Evolutionary conservation across 768 basidiomycete species (phyloP), one percentile per base, ranked within the genome.

Genomic region (Boletellus emodensis): DNA sequence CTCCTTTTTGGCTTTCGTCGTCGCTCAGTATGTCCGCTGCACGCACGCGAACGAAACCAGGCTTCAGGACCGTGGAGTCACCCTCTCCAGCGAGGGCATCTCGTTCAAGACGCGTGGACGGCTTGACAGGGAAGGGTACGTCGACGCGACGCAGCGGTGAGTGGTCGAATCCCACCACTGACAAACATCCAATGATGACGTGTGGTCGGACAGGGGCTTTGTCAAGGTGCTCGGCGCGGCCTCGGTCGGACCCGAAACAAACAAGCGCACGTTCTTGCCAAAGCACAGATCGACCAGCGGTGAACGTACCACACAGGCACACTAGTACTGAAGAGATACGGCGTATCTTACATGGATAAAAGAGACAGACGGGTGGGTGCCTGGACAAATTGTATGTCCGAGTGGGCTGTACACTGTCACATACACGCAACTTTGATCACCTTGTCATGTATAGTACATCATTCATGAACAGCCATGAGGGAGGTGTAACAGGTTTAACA

Each of bases 61-160:
- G 40, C 68, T 88, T 42, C 80, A 83, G 63, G 68, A 69, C 10
- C 74, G 71, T 53, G 86, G 86, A 8, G 68, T 82, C 43, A 67
- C 79, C 28, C 65, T 88, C 40, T 81, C 84, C 1, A 65, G 72
- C n/a, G 69, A 71, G 4, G 87, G 87, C 4, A 72, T 88, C 12
- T 77, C 83, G 0, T 72, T 89, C 38, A 86, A 85, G 67, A 88
- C 85, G 1, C 63, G 73, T 18, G 77, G 74, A 51, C 74, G 76
- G 6, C 76, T 84, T 54, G 80, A 81, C 52, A 72, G 82, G 36
- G 80, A 84, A 46, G 75, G 78, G 37, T 88, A 88, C 52, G 70
- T 88, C 3, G 85, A 87, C 59, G 84, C 85, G 7, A 87, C 85
- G 14, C 87, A 87, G 60, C 71, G 86, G 86, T 48, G 32, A 5